Conservation (phyloP, 2,329 filamentous ascomycete genomes). For the Calonectria multiphialidica region DNA sequence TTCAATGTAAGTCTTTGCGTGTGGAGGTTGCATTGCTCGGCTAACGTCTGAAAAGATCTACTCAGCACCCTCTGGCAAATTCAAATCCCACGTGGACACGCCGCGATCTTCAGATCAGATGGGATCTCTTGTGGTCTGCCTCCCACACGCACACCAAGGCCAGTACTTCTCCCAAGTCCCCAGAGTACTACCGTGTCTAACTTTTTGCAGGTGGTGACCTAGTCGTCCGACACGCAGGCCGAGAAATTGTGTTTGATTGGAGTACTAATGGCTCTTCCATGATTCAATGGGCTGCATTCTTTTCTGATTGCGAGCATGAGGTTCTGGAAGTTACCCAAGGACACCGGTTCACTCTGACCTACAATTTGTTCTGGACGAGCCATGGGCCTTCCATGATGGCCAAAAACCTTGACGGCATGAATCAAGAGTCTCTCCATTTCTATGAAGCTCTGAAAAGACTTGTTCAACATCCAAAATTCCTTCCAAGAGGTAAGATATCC, state of each 20-base stretch:
- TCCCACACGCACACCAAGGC: constrained; percentile 50
- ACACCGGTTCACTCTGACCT: constrained; percentile 69
- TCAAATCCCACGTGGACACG: constrained; percentile 65
- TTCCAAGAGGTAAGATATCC: constrained; percentile 6
- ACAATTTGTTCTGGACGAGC: constrained; percentile 62
- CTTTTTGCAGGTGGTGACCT: neutral
- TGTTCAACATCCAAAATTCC: neutral
- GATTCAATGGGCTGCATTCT: constrained; percentile 64
- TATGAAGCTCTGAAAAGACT: constrained; percentile 17
- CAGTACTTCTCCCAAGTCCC: neutral
- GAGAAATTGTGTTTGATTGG: constrained; percentile 57
- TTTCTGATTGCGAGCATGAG: constrained; percentile 65
- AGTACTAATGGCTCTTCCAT: constrained; percentile 6
- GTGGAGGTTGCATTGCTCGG: neutral
- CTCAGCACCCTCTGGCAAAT: constrained; percentile 61
- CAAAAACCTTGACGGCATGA: constrained; percentile 7
- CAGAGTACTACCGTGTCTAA: neutral
- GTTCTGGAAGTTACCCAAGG: constrained; percentile 62
- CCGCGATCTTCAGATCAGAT: constrained; percentile 61
- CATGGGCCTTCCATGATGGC: constrained; percentile 45
- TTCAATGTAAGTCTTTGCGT: constrained; percentile 58
- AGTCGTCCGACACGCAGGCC: constrained; percentile 53
- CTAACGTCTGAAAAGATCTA: constrained; percentile 55
- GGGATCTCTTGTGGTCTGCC: constrained; percentile 65
- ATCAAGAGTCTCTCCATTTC: constrained; percentile 28